Conservation (phyloP, 73 alveolate genomes). For the Paramecium tetraurelia region DNA sequence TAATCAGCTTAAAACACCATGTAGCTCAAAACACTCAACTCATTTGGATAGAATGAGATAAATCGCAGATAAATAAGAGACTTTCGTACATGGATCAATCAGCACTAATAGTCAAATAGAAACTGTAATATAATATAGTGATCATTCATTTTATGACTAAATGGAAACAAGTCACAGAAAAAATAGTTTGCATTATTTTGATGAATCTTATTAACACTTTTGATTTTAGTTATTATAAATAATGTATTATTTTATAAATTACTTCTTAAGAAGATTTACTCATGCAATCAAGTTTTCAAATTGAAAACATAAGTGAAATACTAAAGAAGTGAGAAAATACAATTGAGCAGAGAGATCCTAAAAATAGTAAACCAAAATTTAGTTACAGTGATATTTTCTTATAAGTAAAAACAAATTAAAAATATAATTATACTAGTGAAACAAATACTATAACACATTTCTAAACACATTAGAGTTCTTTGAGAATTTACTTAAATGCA, state of each 20-base stretch:
- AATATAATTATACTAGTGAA: no score
- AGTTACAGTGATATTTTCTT: no score
- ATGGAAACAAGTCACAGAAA: neutral
- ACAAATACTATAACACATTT: no score
- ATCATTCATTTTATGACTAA: neutral
- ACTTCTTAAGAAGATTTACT: neutral
- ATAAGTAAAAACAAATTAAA: no score
- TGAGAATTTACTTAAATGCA: neutral
- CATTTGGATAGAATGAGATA: conserved; percentile 22
- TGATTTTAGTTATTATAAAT: neutral
- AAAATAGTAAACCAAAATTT: no score
- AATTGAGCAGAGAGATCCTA: neutral
- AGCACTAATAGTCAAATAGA: neutral
- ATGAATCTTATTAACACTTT: neutral
- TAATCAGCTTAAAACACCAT: neutral
- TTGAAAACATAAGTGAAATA: neutral
- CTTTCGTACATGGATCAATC: neutral
- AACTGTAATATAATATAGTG: neutral
- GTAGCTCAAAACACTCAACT: neutral
- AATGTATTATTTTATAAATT: neutral
- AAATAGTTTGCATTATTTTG: neutral
- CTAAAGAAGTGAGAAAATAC: neutral
- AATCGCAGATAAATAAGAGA: conserved; percentile 32
- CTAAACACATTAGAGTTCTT: neutral
- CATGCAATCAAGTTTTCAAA: neutral